Conservation (phyloP, 2,329 filamentous ascomycete species). For the Fusarium drepaniforme region DNA sequence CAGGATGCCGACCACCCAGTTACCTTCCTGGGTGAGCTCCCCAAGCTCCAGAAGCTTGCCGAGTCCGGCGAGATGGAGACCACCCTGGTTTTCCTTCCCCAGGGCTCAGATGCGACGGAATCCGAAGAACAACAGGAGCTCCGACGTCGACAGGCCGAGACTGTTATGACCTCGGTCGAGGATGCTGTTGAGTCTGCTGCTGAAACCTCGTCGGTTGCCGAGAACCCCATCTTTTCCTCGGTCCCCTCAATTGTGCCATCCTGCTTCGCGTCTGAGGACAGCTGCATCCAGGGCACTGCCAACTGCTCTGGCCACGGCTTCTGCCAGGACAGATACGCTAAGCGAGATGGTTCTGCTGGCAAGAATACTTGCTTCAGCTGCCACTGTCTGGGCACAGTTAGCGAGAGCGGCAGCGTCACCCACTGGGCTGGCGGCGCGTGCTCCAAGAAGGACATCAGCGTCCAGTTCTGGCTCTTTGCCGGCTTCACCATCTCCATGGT, state of each 20-base stretch:
- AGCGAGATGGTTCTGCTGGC: slow-evolving; percentile 53
- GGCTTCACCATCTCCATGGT: slow-evolving; percentile 80
- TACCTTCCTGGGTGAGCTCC: slow-evolving; percentile 58
- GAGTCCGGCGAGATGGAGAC: slow-evolving; percentile 66
- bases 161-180: slow-evolving; percentile 57
- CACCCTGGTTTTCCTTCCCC: slow-evolving; percentile 67
- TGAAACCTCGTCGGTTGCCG: slow-evolving; percentile 40
- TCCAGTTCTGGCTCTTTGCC: slow-evolving; percentile 88
- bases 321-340: slow-evolving; percentile 76
- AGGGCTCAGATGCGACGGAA: slow-evolving; percentile 57
- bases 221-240: slow-evolving; percentile 52
- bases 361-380: slow-evolving; percentile 79
- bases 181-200: slow-evolving; percentile 39
- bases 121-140: slow-evolving; percentile 56
- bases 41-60: slow-evolving; percentile 59
- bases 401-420: slow-evolving; percentile 70
- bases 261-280: slow-evolving; percentile 79
- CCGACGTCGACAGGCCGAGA: slow-evolving; percentile 62
- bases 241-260: slow-evolving; percentile 67
- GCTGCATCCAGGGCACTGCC: slow-evolving; percentile 77
- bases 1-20: slow-evolving; percentile 58
- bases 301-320: slow-evolving; percentile 86
- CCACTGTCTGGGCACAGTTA: slow-evolving; percentile 73
- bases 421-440: slow-evolving; percentile 90
- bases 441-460: slow-evolving; percentile 91